phyloP scores from a whole-genome alignment of 345 rosid species.

The Lenwebbia sp. region DNA sequence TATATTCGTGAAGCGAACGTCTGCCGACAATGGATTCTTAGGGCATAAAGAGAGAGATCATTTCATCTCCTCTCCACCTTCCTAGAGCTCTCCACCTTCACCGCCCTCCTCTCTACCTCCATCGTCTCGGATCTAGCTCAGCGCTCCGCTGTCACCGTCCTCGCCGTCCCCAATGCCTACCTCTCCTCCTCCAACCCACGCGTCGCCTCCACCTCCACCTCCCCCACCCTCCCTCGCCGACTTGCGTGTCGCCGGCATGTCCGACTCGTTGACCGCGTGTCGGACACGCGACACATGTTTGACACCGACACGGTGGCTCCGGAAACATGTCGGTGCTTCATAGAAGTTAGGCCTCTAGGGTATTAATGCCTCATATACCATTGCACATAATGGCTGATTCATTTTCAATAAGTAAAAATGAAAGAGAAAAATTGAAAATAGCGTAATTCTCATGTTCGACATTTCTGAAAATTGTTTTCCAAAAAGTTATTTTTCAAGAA shows the following conservation, averaged over 20 bases:
- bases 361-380: background rate
- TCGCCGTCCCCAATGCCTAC: slow-evolving; percentile 62
- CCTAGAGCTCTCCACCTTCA: slow-evolving; percentile 7
- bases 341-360: background rate
- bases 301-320: too few relatives aligned
- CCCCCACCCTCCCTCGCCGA: slow-evolving; percentile 36
- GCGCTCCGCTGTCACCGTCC: slow-evolving; percentile 54
- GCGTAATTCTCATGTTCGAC: background rate
- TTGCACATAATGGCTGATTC: background rate
- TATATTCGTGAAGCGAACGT: too few relatives aligned
- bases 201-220: slow-evolving; percentile 49
- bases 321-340: too few relatives aligned
- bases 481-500: background rate
- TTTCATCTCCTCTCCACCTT: slow-evolving; percentile 1
- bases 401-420: background rate
- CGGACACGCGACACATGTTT: too few relatives aligned
- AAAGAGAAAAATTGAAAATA: background rate
- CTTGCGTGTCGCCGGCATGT: background rate
- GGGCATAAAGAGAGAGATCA: too few relatives aligned
- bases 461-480: accelerated
- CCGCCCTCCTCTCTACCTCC: slow-evolving; percentile 38
- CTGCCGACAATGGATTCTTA: too few relatives aligned
- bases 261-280: too few relatives aligned
- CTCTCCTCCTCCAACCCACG: slow-evolving; percentile 39
- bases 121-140: slow-evolving; percentile 40